Evolutionary conservation across 805 yeast species (phyloP).

Genomic region (Yamadazyma sp.): DNA sequence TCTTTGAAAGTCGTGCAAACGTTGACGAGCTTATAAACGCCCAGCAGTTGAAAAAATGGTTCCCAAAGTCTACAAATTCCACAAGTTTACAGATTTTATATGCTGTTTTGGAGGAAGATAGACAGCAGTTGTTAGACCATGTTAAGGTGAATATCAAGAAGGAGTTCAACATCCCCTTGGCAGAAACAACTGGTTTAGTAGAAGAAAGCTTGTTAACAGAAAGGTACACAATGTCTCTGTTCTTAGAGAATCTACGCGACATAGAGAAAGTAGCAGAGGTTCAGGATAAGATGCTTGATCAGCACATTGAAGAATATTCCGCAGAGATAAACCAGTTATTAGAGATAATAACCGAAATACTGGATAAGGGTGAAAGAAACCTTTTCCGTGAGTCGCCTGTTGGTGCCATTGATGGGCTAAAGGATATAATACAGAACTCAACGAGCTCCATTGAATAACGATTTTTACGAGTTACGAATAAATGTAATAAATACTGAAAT

Average conservation of each 20-base stretch:
- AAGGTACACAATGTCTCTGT: constrained; percentile 9
- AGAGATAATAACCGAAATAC: constrained; percentile 5
- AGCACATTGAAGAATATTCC: constrained; percentile 9
- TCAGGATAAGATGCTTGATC: constrained; percentile 8
- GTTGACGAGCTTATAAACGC: constrained; percentile 11
- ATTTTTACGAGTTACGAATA: too few species aligned
- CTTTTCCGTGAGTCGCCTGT: too few species aligned
- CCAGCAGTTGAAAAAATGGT: constrained; percentile 12
- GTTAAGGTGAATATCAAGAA: constrained; percentile 16
- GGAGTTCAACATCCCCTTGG: constrained; percentile 25
- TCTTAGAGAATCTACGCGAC: constrained; percentile 4
- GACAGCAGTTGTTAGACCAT: constrained; percentile 6
- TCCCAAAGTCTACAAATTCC: constrained; percentile 12
- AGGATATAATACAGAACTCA: too few species aligned
- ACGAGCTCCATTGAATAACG: too few species aligned
- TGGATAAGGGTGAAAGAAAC: constrained; percentile 3
- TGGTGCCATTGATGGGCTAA: too few species aligned
- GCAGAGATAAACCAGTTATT: constrained; percentile 9
- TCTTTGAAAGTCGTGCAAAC: constrained; percentile 11
- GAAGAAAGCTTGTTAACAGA: constrained; percentile 8
- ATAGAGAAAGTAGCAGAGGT: constrained; percentile 1
- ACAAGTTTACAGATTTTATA: constrained; percentile 10
- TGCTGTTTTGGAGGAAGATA: constrained; percentile 5
- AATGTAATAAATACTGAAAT: too few species aligned
- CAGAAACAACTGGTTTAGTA: constrained; percentile 4